Percentiles rank a stretch among this genome's conserved stretches.
These are phyloP conservation scores for Podaxis sp. DNA, from an alignment of 768 basidiomycete genomes.

Conservation along the genomic window DNA sequence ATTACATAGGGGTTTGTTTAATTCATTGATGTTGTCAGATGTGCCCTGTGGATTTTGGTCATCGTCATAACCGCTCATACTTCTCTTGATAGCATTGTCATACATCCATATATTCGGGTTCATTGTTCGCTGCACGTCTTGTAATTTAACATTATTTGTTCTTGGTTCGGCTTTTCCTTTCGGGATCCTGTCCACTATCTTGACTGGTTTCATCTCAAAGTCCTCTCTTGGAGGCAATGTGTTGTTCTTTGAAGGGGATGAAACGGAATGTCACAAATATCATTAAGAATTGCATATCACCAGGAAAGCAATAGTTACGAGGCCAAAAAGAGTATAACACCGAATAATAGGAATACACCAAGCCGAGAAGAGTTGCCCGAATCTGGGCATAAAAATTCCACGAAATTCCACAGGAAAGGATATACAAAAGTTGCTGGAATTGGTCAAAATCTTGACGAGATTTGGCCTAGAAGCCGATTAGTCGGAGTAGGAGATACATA, in stretches of 20 bases:
- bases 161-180: background rate
- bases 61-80: background rate
- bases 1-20: constrained; percentile 9
- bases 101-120: background rate
- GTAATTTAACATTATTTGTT: constrained; percentile 6
- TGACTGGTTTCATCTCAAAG: background rate
- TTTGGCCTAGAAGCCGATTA: constrained; percentile 53
- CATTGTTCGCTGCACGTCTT: constrained; percentile 9
- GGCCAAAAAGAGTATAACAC: background rate
- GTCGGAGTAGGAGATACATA: constrained; percentile 75
- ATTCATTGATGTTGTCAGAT: background rate
- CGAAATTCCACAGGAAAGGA: background rate
- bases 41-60: background rate
- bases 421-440: background rate
- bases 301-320: constrained; percentile 12
- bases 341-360: constrained; percentile 6
- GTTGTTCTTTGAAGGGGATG: background rate
- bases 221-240: background rate
- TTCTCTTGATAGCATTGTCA: constrained; percentile 5
- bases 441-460: background rate
- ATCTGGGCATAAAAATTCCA: background rate
- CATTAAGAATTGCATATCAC: constrained; percentile 4
- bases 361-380: background rate
- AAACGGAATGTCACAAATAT: background rate
- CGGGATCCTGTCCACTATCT: background rate